Base-by-base conservation (phyloP, 1,284 basidiomycete genomes). In the Cutaneotrichosporon spelunceum region DNA sequence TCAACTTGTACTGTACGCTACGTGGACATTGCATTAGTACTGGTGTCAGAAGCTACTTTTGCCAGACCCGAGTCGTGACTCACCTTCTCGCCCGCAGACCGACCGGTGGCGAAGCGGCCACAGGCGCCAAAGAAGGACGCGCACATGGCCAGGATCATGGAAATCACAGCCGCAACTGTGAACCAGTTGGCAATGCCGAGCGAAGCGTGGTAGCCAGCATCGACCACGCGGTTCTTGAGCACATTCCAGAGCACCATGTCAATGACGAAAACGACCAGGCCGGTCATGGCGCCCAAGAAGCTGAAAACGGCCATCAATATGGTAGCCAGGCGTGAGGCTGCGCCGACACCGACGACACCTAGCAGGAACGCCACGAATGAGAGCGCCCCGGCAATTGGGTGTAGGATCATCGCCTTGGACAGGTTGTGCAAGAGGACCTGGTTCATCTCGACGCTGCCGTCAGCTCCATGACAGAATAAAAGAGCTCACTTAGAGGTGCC, bases 181-280 rank as follows among this genome's bases (percentile, higher is more conserved):
- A 92, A 70, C 89, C 77, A 80, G 69, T 77, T 78, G 62, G 75
- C 77, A 64, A 75, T 77, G 14, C 77, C 78, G 72, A 58, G 57
- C 4, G 33, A 62, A 49, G 76, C 74, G 19, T 68, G 34, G 59
- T 80, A 74, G 30, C 83, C 85, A 21, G 81, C 80, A 62, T 84
- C 78, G 57, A 82, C 79, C 70, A 88, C 82, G 56, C 83, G 82
- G 69, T 84, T 77, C 66, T 85, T 85, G 26, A 85, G 85, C 61
- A 89, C 83, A 59, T 86, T 86, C 78, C 88, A 93, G 58, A 93
- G 83, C 29, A 85, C 85, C 85, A 91, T 88, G 78, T 89, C 88
- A 73, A 91, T 81, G 50, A 90, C 79, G 79, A 86, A 91, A 4
- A 82, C 86, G 68, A 90, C 78, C 57, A 90, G 81, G 4, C 85